These are phyloP conservation scores for Fraxinus xanthoxyloides DNA, from an alignment of 305 asterid species.

Conservation along the genomic window DNA sequence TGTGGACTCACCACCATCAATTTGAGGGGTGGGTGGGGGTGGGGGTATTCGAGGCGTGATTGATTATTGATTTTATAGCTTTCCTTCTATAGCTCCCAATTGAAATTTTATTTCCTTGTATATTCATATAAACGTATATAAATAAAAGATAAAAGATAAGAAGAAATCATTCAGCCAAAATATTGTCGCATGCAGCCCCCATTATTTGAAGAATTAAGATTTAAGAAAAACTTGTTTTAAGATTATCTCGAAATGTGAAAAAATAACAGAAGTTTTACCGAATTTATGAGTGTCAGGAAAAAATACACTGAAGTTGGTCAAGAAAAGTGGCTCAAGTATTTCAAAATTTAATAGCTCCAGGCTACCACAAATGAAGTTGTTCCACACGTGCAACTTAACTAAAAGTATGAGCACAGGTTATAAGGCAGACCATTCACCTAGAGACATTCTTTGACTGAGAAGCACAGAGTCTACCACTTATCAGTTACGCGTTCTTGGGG, in stretches of 20 bases:
- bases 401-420: neutral
- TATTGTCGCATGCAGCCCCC: neutral
- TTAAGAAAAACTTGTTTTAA: neutral
- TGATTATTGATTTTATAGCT: no score
- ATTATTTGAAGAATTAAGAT: neutral
- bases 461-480: neutral
- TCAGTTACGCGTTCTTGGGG: neutral
- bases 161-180: neutral
- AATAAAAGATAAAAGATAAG: neutral
- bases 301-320: neutral
- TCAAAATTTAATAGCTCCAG: neutral
- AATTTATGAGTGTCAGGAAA: neutral
- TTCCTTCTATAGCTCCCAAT: no score
- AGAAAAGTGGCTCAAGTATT: neutral
- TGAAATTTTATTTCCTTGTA: neutral
- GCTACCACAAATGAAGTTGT: neutral
- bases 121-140: no score
- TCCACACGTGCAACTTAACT: neutral
- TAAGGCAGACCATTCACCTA: neutral
- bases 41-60: no score
- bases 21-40: no score
- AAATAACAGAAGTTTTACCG: neutral
- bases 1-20: no score
- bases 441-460: neutral
- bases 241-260: neutral